Evolutionary conservation across 2,329 filamentous ascomycete genomes (phyloP).

Genomic region (Cercospora zeae-maydis): DNA sequence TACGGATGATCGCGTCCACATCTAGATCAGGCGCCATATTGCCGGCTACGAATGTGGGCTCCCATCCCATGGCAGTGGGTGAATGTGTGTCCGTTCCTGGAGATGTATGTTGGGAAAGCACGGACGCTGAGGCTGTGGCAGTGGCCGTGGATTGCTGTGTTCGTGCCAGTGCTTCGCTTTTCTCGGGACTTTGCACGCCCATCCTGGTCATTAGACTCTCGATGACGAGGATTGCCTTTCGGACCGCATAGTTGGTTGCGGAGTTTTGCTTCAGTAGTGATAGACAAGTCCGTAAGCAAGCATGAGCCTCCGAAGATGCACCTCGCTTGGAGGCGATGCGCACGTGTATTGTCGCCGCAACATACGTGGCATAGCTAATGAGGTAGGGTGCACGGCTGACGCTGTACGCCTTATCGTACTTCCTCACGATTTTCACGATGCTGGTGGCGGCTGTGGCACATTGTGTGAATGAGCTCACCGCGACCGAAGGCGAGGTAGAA

Average conservation of each 20-base stretch:
- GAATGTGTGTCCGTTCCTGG: background rate
- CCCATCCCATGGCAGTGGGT: constrained; percentile 4
- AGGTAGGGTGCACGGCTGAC: constrained; percentile 51
- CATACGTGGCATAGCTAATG: constrained; percentile 55
- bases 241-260: constrained; percentile 50
- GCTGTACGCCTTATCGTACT: constrained; percentile 47
- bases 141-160: background rate
- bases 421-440: constrained; percentile 45
- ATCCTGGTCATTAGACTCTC: constrained; percentile 47
- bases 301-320: constrained; percentile 41
- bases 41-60: constrained; percentile 23
- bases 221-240: constrained; percentile 47
- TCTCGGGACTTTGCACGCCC: constrained; percentile 31
- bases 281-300: constrained; percentile 45
- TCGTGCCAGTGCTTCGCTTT: background rate
- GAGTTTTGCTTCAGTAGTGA: constrained; percentile 49
- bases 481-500: constrained; percentile 39
- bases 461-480: constrained; percentile 43
- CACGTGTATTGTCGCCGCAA: constrained; percentile 52
- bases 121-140: background rate
- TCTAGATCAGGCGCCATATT: constrained; percentile 38
- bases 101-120: background rate
- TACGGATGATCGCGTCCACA: constrained; percentile 44
- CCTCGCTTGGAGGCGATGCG: constrained; percentile 50
- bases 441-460: constrained; percentile 48